Evolutionary conservation across 1,284 basidiomycete species (phyloP), one percentile per base, ranked within the genome.

Genomic region (Sparassis latifolia): DNA sequence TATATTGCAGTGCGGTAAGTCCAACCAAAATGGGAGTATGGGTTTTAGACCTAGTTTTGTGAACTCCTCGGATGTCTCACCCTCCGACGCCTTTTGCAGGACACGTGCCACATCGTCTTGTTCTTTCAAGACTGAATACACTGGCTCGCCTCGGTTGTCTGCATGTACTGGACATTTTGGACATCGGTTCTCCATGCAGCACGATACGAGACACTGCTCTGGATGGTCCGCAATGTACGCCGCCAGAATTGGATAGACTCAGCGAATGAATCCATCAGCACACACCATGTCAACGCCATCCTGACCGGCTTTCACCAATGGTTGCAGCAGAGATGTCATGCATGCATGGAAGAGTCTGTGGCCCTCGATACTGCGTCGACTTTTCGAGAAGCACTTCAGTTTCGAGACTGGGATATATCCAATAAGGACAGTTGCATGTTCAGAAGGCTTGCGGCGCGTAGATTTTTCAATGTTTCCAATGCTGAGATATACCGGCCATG

Each of bases 321-420:
- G 54, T 20, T 52, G 20, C 4, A 62, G 48, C 5, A 65, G 39
- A 0, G n/a, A 31, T 0, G 39, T 12, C 55, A 65, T 52, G 31
- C 58, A 62, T 2, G 47, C 27, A 44, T 65, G 63, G 44, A 62
- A 60, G 52, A 55, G 56, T 5, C 48, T 30, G n/a, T 49, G 42
- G 12, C 52, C 62, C 42, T 12, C 54, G 30, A 59, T 37, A 0
- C 58, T 59, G 1, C 59, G 39, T 20, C 32, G 4, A 5, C 28
- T 44, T 33, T 39, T 40, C 3, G 59, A 53, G 48, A 66, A 69
- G 50, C 66, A 65, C 2, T 69, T 62, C 0, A 75, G 61, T 48
- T 73, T 72, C 0, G 55, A 45, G 0, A 67, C 66, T 2, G 72
- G 69, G 20, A 74, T 51, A 55, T 74, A 75, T 0, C 65, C 72